These are phyloP conservation scores for Ceratopteris richardii DNA, from an alignment of 75 land plant species.

Conservation along the genomic window DNA sequence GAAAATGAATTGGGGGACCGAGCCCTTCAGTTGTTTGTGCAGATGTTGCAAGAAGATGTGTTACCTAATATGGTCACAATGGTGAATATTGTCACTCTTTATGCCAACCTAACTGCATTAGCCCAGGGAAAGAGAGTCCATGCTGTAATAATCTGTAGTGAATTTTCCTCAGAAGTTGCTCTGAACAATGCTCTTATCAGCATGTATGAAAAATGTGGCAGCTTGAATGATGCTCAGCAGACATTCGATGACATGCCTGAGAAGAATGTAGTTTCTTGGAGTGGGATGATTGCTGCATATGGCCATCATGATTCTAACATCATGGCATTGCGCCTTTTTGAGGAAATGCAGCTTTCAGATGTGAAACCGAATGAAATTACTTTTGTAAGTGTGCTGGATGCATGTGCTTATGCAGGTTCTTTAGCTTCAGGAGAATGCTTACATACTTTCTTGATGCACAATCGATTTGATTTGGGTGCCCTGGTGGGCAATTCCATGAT, in stretches of 20 bases:
- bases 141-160: slow-evolving; percentile 9
- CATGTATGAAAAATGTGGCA: slow-evolving; percentile 24
- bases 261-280: slow-evolving; percentile 13
- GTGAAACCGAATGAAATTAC: slow-evolving; percentile 30
- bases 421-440: slow-evolving; percentile 33
- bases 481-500: slow-evolving; percentile 1
- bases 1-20: slow-evolving; percentile 20
- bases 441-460: slow-evolving; percentile 25
- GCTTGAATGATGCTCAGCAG: slow-evolving; percentile 6
- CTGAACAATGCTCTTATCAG: slow-evolving; percentile 16
- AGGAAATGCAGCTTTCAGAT: slow-evolving; percentile 32
- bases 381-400: slow-evolving; percentile 35
- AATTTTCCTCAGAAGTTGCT: slow-evolving; percentile 16
- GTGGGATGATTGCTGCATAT: slow-evolving; percentile 16
- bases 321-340: slow-evolving; percentile 27
- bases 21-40: slow-evolving; percentile 4
- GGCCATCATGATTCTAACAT: slow-evolving; percentile 13
- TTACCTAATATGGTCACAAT: slow-evolving; percentile 13
- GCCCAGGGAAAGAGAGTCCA: slow-evolving; percentile 21
- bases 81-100: slow-evolving; percentile 9
- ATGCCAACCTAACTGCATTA: slow-evolving; percentile 7
- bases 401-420: slow-evolving; percentile 40
- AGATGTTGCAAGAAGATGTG: slow-evolving; percentile 5
- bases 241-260: slow-evolving; percentile 13
- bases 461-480: background rate